Evolutionary conservation across 192 early-diverging fungal genomes (phyloP).

Genomic region (Funneliformis mosseae): DNA sequence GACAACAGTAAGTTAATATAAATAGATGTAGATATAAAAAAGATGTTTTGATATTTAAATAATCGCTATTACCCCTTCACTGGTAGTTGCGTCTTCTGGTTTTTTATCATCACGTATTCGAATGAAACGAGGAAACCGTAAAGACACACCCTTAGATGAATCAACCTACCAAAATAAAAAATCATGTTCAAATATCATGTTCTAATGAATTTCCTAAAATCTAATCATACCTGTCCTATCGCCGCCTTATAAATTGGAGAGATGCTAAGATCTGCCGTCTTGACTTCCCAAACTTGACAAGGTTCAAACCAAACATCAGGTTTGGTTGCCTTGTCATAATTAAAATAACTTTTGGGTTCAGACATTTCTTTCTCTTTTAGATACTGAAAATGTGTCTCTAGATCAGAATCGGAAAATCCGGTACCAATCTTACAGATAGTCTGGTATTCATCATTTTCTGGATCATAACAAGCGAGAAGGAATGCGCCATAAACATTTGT

Average conservation of each 20-base stretch:
- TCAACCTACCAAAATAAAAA: slow-evolving; percentile 59
- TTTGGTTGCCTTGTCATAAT: slow-evolving; percentile 72
- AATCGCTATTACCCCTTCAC: slow-evolving; percentile 68
- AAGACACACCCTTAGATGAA: slow-evolving; percentile 84
- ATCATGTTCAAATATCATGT: slow-evolving; percentile 23
- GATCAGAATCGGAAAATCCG: slow-evolving; percentile 89
- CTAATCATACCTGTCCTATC: slow-evolving; percentile 64
- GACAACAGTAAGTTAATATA: not conserved
- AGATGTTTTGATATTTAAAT: not conserved
- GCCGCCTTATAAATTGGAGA: slow-evolving; percentile 94
- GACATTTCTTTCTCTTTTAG: slow-evolving; percentile 77
- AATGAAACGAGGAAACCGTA: slow-evolving; percentile 97
- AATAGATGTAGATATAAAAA: too few relatives aligned
- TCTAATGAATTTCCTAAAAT: slow-evolving; percentile 18
- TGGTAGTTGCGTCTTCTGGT: slow-evolving; percentile 89
- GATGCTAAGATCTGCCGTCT: slow-evolving; percentile 94
- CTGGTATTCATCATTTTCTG: slow-evolving; percentile 93
- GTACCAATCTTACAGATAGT: slow-evolving; percentile 99
- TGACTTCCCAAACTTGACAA: slow-evolving; percentile 92
- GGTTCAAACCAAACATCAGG: slow-evolving; percentile 99
- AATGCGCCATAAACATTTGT: slow-evolving; percentile 95
- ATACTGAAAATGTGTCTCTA: slow-evolving; percentile 70
- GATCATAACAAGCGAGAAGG: slow-evolving; percentile 96
- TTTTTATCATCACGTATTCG: slow-evolving; percentile 94
- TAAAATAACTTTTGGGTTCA: slow-evolving; percentile 80